These are phyloP conservation scores for Uronychia binucleata DNA, from an alignment of 73 alveolate genomes.

Conservation along the genomic window DNA sequence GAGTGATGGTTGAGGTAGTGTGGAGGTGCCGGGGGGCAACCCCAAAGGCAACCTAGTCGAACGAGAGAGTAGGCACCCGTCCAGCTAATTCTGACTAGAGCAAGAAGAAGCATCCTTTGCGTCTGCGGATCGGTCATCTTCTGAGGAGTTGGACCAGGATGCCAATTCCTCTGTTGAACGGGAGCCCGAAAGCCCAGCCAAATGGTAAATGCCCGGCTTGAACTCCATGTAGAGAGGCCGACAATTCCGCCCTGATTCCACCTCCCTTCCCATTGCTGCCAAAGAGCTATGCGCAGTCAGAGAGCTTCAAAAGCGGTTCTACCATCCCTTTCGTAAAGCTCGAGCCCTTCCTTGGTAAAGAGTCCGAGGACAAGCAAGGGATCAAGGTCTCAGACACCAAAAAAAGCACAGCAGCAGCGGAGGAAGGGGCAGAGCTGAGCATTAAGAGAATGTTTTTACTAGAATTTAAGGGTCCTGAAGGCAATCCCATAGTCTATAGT, in stretches of 20 bases:
- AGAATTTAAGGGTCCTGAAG: slow-evolving; percentile 4
- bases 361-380: neutral
- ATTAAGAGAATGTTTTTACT: neutral
- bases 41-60: too few relatives aligned
- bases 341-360: neutral
- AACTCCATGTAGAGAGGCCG: neutral
- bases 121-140: neutral
- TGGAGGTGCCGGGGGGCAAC: too few relatives aligned
- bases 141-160: neutral
- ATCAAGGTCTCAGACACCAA: neutral
- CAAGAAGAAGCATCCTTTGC: neutral
- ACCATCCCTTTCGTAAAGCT: neutral
- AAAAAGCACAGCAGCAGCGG: neutral
- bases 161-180: neutral
- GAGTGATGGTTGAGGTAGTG: too few relatives aligned
- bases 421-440: neutral
- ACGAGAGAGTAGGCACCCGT: too few relatives aligned
- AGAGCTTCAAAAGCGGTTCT: neutral
- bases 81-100: too few relatives aligned
- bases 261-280: neutral
- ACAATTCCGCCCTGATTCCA: neutral
- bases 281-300: neutral
- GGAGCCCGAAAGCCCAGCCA: neutral
- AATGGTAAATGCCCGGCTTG: neutral
- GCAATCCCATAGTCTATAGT: slow-evolving; percentile 40